Percentiles rank a stretch among this genome's conserved stretches.
phyloP scores from a whole-genome alignment of 768 basidiomycete genomes.

The Xerocomellus chrysenteron region DNA sequence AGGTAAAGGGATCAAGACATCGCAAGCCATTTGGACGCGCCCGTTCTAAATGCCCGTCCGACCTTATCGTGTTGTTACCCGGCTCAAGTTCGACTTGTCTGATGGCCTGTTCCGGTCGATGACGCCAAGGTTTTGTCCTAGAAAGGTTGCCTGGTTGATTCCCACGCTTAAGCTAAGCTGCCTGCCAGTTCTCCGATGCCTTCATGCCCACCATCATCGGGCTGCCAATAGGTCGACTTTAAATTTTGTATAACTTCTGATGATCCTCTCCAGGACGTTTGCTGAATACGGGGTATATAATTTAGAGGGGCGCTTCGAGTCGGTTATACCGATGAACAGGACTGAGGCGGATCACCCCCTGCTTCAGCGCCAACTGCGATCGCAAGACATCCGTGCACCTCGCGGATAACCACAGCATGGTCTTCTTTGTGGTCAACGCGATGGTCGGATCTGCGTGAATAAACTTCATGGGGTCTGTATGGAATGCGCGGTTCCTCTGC shows the following conservation, averaged over 20 bases:
- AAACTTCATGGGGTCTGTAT: background rate
- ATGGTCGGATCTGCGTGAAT: background rate
- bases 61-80: background rate
- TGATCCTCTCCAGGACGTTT: background rate
- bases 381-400: background rate
- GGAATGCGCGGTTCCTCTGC: background rate
- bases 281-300: background rate
- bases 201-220: background rate
- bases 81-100: background rate
- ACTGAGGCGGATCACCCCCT: background rate
- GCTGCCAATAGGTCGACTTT: background rate
- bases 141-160: background rate
- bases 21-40: no score
- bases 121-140: background rate
- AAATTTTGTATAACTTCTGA: background rate
- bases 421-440: background rate
- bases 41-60: background rate
- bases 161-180: no score
- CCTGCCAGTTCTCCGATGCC: background rate
- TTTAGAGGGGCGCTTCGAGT: background rate
- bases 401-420: background rate
- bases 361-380: background rate
- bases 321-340: background rate
- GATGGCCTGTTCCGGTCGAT: background rate
- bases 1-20: background rate